Percentiles rank a stretch among this genome's conserved stretches.
Conservation (phyloP, 805 yeast genomes). For the Candida namnaoensis region DNA sequence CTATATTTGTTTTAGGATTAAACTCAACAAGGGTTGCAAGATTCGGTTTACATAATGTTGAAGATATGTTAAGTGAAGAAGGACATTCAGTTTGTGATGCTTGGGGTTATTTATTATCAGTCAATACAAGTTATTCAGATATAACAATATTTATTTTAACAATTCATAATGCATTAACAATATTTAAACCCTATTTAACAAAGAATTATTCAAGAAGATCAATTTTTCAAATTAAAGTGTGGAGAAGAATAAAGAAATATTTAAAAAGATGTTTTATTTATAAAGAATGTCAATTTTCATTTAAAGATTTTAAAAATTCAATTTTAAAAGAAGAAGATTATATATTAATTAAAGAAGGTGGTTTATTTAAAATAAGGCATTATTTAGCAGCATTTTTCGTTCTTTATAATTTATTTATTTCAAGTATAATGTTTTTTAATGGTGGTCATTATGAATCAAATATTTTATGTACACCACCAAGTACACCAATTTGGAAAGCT, state of each 20-base stretch:
- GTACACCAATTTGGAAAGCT: conserved; percentile 11
- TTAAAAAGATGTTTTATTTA: no score
- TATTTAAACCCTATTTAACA: conserved; percentile 8
- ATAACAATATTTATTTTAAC: conserved; percentile 10
- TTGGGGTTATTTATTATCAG: conserved; percentile 10
- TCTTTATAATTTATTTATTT: not conserved
- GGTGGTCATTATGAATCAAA: conserved; percentile 5
- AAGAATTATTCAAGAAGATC: conserved; percentile 4
- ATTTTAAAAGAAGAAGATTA: not conserved
- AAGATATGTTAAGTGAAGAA: no score
- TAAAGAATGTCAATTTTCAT: no score
- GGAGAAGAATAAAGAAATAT: not conserved
- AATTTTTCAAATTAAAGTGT: not conserved
- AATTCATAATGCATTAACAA: conserved; percentile 12
- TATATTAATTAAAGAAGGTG: conserved; percentile 13
- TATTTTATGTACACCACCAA: conserved; percentile 10
- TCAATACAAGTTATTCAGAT: conserved; percentile 9
- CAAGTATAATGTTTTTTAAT: conserved; percentile 9
- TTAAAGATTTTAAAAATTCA: not conserved
- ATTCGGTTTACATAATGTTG: not conserved
- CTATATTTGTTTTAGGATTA: conserved; percentile 1
- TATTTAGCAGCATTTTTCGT: not conserved
- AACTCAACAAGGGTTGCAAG: not conserved
- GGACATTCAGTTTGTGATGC: conserved; percentile 8
- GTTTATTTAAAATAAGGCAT: conserved; percentile 8